Base-by-base conservation (phyloP, 1,284 basidiomycete species). In the Heterobasidion annosum region DNA sequence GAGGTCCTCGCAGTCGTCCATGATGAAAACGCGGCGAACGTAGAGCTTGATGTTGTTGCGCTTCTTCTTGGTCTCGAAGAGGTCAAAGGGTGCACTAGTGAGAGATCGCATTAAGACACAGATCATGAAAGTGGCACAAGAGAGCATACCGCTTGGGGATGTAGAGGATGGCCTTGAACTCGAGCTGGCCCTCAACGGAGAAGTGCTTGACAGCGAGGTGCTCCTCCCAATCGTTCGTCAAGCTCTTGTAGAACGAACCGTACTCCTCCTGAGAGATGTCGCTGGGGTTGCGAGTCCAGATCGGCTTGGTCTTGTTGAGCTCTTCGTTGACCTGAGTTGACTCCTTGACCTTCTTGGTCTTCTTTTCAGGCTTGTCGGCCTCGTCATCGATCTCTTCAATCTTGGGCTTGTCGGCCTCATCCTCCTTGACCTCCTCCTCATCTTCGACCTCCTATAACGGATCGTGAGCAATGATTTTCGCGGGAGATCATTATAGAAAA, bases 41-140 rank as follows among this genome's bases (percentile, higher is more conserved):
- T 99, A 99, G 72, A 99, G 93, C 81, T 99, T 99, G 83, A 99
- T 98, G 90, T 98, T 99, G 85, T 98, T 98, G 69, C 96, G 92
- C 87, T 99, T 99, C 91, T 99, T 99, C 91, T 99, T 99, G 64
- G 91, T 92, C 82, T 99, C 97, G 76, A 99, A 99, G 73, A 99
- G 88, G 70, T 99, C 97, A 73, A 99, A 99, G 55, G 96, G 94
- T 48, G 94, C 94, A 60, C 92, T 93, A 47, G 18, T 47, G 34
- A 50, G 15, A 35, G 13, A 48, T 8, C 18, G n/a, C 32, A 25
- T 48, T 25, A 48, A 16, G 12, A 43, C 12, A 43, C 5, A 43
- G 25, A 8, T 8, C n/a, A 12, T 15, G 46, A 48, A 18, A 25
- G 25, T 25, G 25, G 25, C 47, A 33, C n/a, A 19, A 25, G 25